phyloP scores from a whole-genome alignment of 2,329 filamentous ascomycete genomes.

The Ramularia endophylla region DNA sequence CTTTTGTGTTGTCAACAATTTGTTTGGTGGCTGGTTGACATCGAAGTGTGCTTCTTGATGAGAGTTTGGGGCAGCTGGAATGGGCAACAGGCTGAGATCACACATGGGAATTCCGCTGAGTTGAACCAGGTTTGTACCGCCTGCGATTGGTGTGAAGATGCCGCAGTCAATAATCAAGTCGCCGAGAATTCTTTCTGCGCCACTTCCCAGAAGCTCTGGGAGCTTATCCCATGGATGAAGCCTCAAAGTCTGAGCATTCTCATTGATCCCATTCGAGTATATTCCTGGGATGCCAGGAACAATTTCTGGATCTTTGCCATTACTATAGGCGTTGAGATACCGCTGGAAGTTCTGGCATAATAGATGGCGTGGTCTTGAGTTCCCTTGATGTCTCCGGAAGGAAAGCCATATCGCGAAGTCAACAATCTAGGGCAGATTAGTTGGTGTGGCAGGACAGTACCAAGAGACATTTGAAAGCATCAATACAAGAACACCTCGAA shows the following conservation, averaged over 20 bases:
- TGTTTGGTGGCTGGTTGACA: neutral
- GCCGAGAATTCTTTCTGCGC: constrained; percentile 71
- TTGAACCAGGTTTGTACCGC: constrained; percentile 65
- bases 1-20: neutral
- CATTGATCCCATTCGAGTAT: constrained; percentile 59
- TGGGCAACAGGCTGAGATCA: constrained; percentile 32
- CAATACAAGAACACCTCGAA: constrained; percentile 9
- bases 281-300: constrained; percentile 59
- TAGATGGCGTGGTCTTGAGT: constrained; percentile 61
- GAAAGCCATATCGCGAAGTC: constrained; percentile 62
- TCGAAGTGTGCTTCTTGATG: neutral
- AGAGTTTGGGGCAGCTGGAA: neutral
- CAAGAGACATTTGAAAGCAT: constrained; percentile 43
- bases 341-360: constrained; percentile 78
- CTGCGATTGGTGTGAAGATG: constrained; percentile 61
- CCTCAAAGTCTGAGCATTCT: constrained; percentile 64
- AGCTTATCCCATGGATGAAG: constrained; percentile 67
- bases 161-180: constrained; percentile 71
- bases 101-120: constrained; percentile 64
- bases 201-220: constrained; percentile 65
- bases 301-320: constrained; percentile 29
- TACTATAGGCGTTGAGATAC: constrained; percentile 28
- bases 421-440: constrained; percentile 36
- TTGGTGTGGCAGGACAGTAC: constrained; percentile 25
- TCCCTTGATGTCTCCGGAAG: constrained; percentile 53